Evolutionary conservation across 2,329 filamentous ascomycete genomes (phyloP).

Genomic region (Cadophora luteo-olivacea): DNA sequence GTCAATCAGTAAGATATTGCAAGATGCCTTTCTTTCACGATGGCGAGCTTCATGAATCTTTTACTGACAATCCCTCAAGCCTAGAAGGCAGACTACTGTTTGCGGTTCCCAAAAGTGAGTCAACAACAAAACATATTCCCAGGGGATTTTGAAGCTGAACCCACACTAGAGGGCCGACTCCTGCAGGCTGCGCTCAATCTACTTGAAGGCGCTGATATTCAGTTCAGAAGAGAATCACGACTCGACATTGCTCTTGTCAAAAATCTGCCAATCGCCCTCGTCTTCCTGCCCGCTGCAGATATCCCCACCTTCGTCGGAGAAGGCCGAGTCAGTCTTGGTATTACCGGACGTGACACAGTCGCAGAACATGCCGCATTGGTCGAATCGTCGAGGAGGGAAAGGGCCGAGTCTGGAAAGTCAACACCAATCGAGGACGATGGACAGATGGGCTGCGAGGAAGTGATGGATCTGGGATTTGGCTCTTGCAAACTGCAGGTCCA

Average conservation of each 20-base stretch:
- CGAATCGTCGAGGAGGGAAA: slow-evolving; percentile 54
- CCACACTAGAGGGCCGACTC: slow-evolving; percentile 80
- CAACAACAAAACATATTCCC: slow-evolving; percentile 13
- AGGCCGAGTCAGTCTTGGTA: slow-evolving; percentile 90
- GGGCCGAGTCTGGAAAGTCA: slow-evolving; percentile 55
- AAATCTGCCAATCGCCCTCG: slow-evolving; percentile 92
- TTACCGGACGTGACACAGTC: slow-evolving; percentile 92
- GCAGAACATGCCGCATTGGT: slow-evolving; percentile 82
- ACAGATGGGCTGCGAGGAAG: slow-evolving; percentile 70
- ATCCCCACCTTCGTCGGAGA: slow-evolving; percentile 98
- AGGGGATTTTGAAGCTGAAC: slow-evolving; percentile 17
- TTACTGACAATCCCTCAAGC: slow-evolving; percentile 58
- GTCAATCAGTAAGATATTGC: slow-evolving; percentile 60
- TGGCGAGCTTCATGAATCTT: slow-evolving; percentile 50
- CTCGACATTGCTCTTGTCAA: slow-evolving; percentile 98
- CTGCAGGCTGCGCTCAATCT: slow-evolving; percentile 89
- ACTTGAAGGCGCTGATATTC: slow-evolving; percentile 91
- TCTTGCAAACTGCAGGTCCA: slow-evolving; percentile 95
- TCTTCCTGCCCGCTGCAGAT: slow-evolving; percentile 96
- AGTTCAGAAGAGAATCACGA: slow-evolving; percentile 93
- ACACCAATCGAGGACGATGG: slow-evolving; percentile 49
- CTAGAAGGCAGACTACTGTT: slow-evolving; percentile 93
- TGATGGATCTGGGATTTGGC: slow-evolving; percentile 91
- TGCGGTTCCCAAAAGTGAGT: slow-evolving; percentile 96
- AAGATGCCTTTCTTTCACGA: slow-evolving; percentile 33